phyloP scores from a whole-genome alignment of 75 land plant species.

The Selaginella tamariscina region DNA sequence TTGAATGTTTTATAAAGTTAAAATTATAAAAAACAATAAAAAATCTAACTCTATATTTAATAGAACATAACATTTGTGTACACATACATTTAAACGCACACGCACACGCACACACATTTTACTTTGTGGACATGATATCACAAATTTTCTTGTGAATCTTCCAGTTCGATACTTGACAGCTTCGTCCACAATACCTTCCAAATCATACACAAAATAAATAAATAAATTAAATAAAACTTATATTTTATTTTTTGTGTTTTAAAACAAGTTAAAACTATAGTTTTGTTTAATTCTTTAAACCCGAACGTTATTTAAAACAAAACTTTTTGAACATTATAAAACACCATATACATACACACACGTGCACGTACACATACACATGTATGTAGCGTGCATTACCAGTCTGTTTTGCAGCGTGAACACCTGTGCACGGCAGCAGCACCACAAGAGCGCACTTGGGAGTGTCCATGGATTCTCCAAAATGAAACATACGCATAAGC shows the following conservation, averaged over 20 bases:
- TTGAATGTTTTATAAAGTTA: too few species aligned
- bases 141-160: conserved; percentile 23
- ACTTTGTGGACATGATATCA: conserved; percentile 13
- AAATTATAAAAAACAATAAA: too few species aligned
- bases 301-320: not conserved
- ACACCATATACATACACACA: too few species aligned
- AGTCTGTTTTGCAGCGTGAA: conserved; percentile 27
- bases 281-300: not conserved
- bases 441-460: conserved; percentile 26
- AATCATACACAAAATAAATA: not conserved
- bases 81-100: too few species aligned
- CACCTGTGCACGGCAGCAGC: conserved; percentile 20
- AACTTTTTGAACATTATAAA: too few species aligned
- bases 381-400: too few species aligned
- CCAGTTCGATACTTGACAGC: conserved; percentile 26
- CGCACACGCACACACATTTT: too few species aligned
- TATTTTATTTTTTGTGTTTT: not conserved
- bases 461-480: conserved; percentile 28
- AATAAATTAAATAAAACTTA: too few species aligned
- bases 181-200: conserved; percentile 26
- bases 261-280: too few species aligned
- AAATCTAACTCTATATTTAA: too few species aligned
- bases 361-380: too few species aligned
- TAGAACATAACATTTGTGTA: too few species aligned
- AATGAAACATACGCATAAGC: conserved; percentile 24